Conservation (phyloP, 2,329 filamentous ascomycete species). For the Nannizzia gypsea region DNA sequence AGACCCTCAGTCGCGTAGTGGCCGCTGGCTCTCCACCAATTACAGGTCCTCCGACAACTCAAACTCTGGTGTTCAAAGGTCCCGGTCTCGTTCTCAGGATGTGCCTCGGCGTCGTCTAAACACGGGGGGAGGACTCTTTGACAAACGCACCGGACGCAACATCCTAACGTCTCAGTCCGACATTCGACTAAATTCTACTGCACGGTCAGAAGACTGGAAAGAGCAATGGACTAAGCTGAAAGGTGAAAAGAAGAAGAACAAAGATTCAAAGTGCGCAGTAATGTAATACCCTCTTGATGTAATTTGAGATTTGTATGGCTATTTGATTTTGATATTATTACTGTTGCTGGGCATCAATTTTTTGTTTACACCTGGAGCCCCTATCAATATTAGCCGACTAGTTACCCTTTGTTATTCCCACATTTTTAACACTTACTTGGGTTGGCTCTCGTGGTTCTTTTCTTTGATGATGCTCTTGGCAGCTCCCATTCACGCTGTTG, state of each 20-base stretch:
- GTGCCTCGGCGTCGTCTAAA: slow-evolving; percentile 9
- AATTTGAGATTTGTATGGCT: background rate
- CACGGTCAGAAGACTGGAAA: slow-evolving; percentile 4
- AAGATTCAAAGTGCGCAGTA: slow-evolving; percentile 26
- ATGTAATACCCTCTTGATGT: slow-evolving; percentile 23
- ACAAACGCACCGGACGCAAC: slow-evolving; percentile 10
- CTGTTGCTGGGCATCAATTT: background rate
- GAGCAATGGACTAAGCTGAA: slow-evolving; percentile 29
- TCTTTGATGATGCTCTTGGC: too few species aligned
- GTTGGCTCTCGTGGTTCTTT: too few species aligned
- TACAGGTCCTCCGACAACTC: background rate
- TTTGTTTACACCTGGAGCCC: too few species aligned
- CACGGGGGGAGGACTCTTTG: slow-evolving; percentile 6
- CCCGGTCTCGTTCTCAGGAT: slow-evolving; percentile 17
- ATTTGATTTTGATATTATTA: slow-evolving; percentile 1
- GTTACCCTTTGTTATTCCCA: too few species aligned
- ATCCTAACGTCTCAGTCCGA: slow-evolving; percentile 13
- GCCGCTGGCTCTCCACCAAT: slow-evolving; percentile 8
- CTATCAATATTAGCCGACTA: too few species aligned
- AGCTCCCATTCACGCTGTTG: too few species aligned
- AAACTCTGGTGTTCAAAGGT: slow-evolving; percentile 8
- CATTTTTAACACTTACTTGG: too few species aligned
- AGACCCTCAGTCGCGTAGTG: background rate
- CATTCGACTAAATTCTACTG: slow-evolving; percentile 2
- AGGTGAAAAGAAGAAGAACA: slow-evolving; percentile 25